phyloP scores from a whole-genome alignment of 495 filamentous ascomycete species.

The Ramalina intermedia region DNA sequence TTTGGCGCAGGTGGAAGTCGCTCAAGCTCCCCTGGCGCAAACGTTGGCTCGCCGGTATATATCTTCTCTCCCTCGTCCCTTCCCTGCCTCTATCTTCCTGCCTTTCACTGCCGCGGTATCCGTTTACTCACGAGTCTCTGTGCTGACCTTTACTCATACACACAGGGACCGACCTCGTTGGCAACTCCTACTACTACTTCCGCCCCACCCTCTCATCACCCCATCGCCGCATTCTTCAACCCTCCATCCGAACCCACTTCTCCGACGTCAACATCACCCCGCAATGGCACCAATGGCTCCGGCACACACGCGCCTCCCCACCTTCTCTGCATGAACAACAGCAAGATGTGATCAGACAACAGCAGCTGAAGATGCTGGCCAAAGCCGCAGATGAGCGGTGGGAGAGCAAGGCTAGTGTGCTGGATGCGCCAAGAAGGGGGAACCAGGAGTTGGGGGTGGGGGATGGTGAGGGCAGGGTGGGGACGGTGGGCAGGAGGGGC shows the following conservation, averaged over 20 bases:
- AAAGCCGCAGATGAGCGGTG: constrained; percentile 72
- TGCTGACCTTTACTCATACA: constrained; percentile 15
- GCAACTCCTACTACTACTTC: constrained; percentile 95
- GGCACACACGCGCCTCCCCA: constrained; percentile 55
- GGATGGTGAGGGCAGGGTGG: constrained; percentile 17
- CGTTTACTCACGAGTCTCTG: no score
- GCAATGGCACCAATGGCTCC: constrained; percentile 95
- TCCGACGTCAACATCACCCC: constrained; percentile 50
- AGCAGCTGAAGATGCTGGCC: constrained; percentile 57
- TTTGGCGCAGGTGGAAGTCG: constrained; percentile 80
- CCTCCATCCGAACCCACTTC: constrained; percentile 42
- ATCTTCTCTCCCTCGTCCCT: not conserved
- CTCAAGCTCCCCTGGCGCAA: constrained; percentile 76
- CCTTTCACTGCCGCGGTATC: not conserved
- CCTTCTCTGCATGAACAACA: constrained; percentile 65
- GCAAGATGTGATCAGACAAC: constrained; percentile 50
- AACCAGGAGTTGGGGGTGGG: constrained; percentile 16
- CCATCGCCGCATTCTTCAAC: constrained; percentile 54
- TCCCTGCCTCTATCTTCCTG: not conserved
- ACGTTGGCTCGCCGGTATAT: constrained; percentile 61
- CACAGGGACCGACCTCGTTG: constrained; percentile 66
- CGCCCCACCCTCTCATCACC: constrained; percentile 45
- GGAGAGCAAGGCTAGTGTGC: constrained; percentile 56
- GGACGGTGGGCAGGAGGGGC: constrained; percentile 10
- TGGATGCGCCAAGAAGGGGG: constrained; percentile 37